phyloP scores from a whole-genome alignment of 2,329 filamentous ascomycete species.

The Calonectria fujianensis region DNA sequence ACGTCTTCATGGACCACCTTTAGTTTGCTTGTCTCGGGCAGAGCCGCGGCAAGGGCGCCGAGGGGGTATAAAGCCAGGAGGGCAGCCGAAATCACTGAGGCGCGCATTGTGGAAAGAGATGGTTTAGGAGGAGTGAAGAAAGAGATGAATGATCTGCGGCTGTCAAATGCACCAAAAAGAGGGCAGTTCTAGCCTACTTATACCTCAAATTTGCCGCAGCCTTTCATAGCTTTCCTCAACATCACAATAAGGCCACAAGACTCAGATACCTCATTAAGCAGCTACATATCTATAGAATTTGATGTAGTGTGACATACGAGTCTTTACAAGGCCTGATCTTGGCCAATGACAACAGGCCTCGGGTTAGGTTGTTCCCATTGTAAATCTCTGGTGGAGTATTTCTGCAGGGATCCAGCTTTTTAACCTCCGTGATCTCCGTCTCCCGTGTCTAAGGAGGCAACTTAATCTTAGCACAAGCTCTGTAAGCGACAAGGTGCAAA shows the following conservation, averaged over 20 bases:
- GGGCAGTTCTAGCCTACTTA: background rate
- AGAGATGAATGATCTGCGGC: background rate
- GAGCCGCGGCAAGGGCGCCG: background rate
- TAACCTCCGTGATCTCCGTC: background rate
- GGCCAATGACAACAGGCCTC: background rate
- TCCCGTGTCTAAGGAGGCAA: background rate
- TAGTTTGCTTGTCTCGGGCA: background rate
- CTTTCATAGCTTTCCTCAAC: too few species aligned
- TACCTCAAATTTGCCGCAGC: background rate
- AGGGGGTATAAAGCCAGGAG: background rate
- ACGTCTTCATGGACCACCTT: background rate
- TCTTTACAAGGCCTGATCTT: background rate
- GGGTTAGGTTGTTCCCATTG: background rate
- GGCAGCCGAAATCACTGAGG: background rate
- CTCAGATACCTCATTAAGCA: background rate
- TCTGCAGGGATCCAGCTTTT: background rate
- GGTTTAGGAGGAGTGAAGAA: background rate
- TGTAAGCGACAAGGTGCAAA: background rate
- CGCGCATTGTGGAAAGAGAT: background rate
- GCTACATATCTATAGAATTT: background rate
- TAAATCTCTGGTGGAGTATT: background rate
- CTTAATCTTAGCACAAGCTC: background rate
- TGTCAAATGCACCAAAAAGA: background rate
- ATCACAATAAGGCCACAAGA: background rate
- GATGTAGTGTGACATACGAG: background rate